Percentiles rank a stretch among this genome's conserved stretches.
Evolutionary conservation across 352 stramenopile genomes (phyloP).

Genomic region (Blastocystis sp.): DNA sequence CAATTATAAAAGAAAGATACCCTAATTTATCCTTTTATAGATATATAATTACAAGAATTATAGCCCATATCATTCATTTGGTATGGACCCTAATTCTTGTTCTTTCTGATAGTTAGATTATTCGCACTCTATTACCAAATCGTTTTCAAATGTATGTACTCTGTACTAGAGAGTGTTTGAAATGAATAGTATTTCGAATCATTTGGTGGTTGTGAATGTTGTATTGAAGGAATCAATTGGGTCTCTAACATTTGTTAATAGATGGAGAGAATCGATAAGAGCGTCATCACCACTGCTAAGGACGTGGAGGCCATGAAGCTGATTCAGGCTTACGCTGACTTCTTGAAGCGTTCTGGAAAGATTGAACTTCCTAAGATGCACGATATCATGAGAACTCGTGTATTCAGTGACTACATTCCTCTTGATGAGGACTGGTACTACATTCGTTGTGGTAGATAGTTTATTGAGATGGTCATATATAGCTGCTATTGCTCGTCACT

Average conservation of each 20-base stretch:
- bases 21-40: too few species aligned
- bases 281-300: conserved; percentile 21
- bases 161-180: not conserved
- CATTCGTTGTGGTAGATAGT: too few species aligned
- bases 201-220: too few species aligned
- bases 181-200: not conserved
- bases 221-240: too few species aligned
- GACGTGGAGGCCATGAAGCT: conserved; percentile 50
- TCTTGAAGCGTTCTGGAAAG: conserved; percentile 55
- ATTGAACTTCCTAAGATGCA: conserved; percentile 58
- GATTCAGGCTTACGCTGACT: conserved; percentile 56
- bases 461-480: not conserved
- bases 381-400: conserved; percentile 53
- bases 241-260: not conserved
- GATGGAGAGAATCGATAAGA: conserved; percentile 60
- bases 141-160: conserved; percentile 13
- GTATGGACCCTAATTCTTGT: too few species aligned
- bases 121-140: not conserved
- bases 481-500: conserved; percentile 52
- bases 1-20: too few species aligned
- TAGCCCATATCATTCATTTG: too few species aligned
- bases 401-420: conserved; percentile 58
- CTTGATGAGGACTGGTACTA: too few species aligned
- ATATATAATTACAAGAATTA: too few species aligned
- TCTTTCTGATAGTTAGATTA: too few species aligned